Evolutionary conservation across 1,284 basidiomycete species (phyloP), one percentile per base, ranked within the genome.

Genomic region (Vanrija sp.): DNA sequence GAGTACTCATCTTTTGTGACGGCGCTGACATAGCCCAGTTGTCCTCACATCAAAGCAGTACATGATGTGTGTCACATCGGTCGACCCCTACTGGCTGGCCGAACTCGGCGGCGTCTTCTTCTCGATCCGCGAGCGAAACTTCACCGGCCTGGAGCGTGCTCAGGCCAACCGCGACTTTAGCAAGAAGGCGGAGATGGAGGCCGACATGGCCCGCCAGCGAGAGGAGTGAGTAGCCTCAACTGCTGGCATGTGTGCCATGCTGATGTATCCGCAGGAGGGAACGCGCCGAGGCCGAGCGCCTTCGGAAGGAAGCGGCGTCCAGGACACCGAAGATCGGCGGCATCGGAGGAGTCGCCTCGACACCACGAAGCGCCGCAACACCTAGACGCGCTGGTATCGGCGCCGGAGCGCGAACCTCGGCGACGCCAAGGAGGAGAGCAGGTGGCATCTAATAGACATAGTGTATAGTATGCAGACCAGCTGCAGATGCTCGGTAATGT

Each of bases 51-150:
- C 90, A 25, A 95, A 78, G 86, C 94, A 81, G 66, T 95, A 97
- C 77, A 95, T 96, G 91, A 94, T 91, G 19, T 91, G 92, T 71
- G 93, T 98, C 15, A 96, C 94, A 1, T 86, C 93, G 0, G 89
- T 97, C 53, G 91, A 97, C 70, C 86, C 93, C 4, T 91, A 92
- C 75, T 97, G 94, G 93, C 83, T 97, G 34, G 91, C 91, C 65
- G 90, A 95, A 61, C 83, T 94, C 49, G 91, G 92, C 58, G 89
- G 91, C 49, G 90, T 95, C 16, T 96, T 95, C 81, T 97, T 90
- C 79, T 92, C 90, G 28, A 91, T 94, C 54, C 87, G 91, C 69
- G 91, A 96, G 79, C 91, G 94, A 80, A 91, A 91, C 79, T 95
- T 96, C 71, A 91, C 92, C 70, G 88, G 91, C 61, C 54, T 79